These are phyloP conservation scores for Fusarium dimerum DNA, from an alignment of 2,329 filamentous ascomycete species.

Conservation along the genomic window DNA sequence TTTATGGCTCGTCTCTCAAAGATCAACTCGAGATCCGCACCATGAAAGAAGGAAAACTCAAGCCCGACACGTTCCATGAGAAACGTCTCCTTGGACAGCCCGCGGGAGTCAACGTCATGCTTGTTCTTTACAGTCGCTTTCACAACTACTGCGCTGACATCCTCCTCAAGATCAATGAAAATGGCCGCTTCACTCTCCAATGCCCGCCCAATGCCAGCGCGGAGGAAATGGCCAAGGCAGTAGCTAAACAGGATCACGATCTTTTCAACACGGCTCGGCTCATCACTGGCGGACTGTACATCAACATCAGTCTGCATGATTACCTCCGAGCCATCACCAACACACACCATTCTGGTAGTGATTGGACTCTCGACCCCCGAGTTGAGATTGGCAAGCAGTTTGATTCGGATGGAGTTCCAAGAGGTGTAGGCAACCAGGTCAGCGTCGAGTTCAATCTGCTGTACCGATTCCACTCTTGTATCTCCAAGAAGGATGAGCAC, in stretches of 20 bases:
- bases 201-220: constrained; percentile 8
- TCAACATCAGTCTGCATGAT: constrained; percentile 59
- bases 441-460: constrained; percentile 69
- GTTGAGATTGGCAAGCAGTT: constrained; percentile 50
- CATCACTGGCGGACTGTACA: constrained; percentile 55
- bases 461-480: constrained; percentile 65
- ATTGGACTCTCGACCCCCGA: constrained; percentile 65
- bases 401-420: constrained; percentile 49
- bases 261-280: constrained; percentile 51
- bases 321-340: constrained; percentile 64
- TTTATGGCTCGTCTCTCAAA: constrained; percentile 68
- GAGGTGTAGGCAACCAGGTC: constrained; percentile 66
- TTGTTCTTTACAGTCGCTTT: constrained; percentile 70
- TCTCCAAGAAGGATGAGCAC: constrained; percentile 60
- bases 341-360: constrained; percentile 57
- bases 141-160: constrained; percentile 69
- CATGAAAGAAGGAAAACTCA: constrained; percentile 66
- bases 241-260: constrained; percentile 49
- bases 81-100: constrained; percentile 66
- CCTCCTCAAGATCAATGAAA: constrained; percentile 66
- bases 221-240: constrained; percentile 34
- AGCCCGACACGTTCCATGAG: constrained; percentile 70
- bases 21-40: constrained; percentile 66
- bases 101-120: constrained; percentile 65
- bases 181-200: constrained; percentile 52